Evolutionary conservation across 2,329 filamentous ascomycete genomes (phyloP), one percentile per base, ranked within the genome.

Genomic region (Colletotrichum caudatum): DNA sequence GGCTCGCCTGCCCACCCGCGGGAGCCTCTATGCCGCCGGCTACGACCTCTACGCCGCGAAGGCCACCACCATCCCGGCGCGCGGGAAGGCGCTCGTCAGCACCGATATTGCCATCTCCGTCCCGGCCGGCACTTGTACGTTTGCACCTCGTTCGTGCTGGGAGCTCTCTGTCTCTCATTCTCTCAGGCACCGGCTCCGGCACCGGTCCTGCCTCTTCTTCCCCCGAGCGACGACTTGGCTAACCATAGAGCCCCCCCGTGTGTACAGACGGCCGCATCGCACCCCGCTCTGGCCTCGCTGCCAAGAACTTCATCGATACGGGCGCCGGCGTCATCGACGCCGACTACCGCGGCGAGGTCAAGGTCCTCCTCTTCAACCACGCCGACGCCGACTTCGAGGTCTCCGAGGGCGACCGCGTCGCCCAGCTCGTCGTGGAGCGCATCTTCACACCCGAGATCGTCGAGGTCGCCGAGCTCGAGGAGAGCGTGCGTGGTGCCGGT

Each of bases 321-420:
- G 94, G 97, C 74, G 96, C 96, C 0, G 96, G 96, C 66, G 96
- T 99, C 74, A 98, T 99, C 77, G 96, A 99, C 82, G 95, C 95
- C 44, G 96, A 99, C 83, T 99, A 99, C 85, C 90, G 96, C 46
- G 96, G 96, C 26, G 93, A 93, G 76, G 92, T 99, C 78, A 97
- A 97, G 86, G 93, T 99, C 35, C 87, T 99, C 75, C 89, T 99
- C 64, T 98, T 98, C 82, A 99, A 99, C 84, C 92, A 97, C 81
- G 88, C 88, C 63, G 94, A 97, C 62, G 83, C 84, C 51, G 94
- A 97, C 80, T 98, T 97, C 79, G 86, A 84, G 74, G 86, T 99
- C 75, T 92, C 92, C 78, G 91, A 92, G 79, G 95, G 95, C 61
- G 96, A 99, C 82, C 92, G 96, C 64, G 86, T 99, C 78, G 97